These are phyloP conservation scores for Pyrus bretschneideri DNA, from an alignment of 306 rosid genomes.

Conservation along the genomic window DNA sequence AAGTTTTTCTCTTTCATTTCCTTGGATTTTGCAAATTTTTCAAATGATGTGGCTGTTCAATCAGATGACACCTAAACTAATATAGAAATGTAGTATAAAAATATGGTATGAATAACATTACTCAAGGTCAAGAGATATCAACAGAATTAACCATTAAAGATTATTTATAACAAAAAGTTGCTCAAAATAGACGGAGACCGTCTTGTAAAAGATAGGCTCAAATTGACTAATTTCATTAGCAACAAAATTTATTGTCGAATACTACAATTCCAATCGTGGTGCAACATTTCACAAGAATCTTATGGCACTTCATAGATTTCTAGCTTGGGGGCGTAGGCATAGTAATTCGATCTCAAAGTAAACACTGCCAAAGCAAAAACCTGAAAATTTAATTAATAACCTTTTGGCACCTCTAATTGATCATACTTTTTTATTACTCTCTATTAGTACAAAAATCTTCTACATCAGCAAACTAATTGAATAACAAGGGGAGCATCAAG, in stretches of 20 bases:
- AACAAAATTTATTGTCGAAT: too few relatives aligned
- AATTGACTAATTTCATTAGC: not conserved
- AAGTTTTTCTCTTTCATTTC: too few relatives aligned
- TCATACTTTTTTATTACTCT: not conserved
- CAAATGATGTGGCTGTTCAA: too few relatives aligned
- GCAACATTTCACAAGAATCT: not conserved
- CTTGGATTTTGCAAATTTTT: too few relatives aligned
- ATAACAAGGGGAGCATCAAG: constrained; percentile 1
- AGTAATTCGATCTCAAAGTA: not conserved
- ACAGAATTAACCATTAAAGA: not conserved
- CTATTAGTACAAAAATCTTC: not conserved
- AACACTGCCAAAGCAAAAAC: not conserved
- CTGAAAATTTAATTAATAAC: not conserved
- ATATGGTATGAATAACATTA: too few relatives aligned
- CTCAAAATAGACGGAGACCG: not conserved
- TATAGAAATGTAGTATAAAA: too few relatives aligned
- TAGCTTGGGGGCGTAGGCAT: not conserved
- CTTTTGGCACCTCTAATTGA: constrained; percentile 20
- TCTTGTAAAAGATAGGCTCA: not conserved
- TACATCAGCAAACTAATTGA: not conserved
- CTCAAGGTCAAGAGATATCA: not conserved
- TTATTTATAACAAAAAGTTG: not conserved
- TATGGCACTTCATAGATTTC: not conserved
- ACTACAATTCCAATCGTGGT: not conserved
- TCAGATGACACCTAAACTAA: too few relatives aligned